These are phyloP conservation scores for Tolypocladium endophyticum DNA, from an alignment of 2,329 filamentous ascomycete genomes.

Conservation along the genomic window DNA sequence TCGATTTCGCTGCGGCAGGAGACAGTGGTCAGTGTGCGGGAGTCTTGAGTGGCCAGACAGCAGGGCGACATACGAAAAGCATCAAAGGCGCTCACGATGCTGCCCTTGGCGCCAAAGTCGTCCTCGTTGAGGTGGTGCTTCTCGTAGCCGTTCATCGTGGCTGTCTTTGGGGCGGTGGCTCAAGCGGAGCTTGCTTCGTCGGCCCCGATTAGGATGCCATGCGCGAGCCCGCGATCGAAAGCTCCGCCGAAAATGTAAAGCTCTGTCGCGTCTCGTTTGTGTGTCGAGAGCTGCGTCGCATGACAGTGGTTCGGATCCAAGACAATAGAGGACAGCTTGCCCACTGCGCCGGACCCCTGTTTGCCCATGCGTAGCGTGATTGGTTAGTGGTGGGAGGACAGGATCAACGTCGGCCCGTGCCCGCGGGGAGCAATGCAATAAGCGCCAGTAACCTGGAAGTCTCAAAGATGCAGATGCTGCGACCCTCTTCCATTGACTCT, in stretches of 20 bases:
- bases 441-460: too few species aligned
- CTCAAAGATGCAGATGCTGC: neutral
- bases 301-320: neutral
- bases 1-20: conserved; percentile 67
- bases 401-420: neutral
- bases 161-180: neutral
- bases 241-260: neutral
- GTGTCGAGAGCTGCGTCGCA: neutral
- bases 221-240: neutral
- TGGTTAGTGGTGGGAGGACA: neutral
- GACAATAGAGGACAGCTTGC: neutral
- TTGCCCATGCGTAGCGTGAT: neutral
- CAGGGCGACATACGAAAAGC: conserved; percentile 69
- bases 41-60: neutral
- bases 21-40: neutral
- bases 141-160: conserved; percentile 67
- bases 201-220: neutral
- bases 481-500: too few species aligned
- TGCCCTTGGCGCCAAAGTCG: conserved; percentile 63
- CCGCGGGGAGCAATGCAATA: neutral
- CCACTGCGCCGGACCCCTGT: neutral
- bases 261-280: neutral
- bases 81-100: conserved; percentile 79
- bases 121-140: conserved; percentile 61
- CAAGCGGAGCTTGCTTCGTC: neutral